Percentiles rank a stretch among this genome's conserved stretches.
Conservation (phyloP, 23 red algal genomes). For the Chondrus crispus region DNA sequence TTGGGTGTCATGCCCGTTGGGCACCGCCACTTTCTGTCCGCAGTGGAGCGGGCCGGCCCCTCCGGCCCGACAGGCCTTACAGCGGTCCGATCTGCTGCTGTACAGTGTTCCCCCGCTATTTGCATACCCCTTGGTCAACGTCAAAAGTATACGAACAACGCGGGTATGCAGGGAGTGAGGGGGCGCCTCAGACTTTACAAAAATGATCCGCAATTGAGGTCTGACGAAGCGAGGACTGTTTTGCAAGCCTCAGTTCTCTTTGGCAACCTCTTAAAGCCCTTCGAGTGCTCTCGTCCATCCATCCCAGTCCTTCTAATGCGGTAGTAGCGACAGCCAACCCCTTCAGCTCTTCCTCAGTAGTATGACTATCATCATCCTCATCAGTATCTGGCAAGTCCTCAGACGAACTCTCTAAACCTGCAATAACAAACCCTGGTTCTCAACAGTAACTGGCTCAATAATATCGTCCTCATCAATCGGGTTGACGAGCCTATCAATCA, state of each 20-base stretch:
- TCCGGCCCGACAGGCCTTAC: no score
- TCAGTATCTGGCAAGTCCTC: background rate
- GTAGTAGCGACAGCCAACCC: background rate
- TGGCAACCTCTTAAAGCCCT: background rate
- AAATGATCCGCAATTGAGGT: background rate
- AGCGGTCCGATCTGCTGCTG: no score
- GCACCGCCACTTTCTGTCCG: no score
- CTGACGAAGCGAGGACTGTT: background rate
- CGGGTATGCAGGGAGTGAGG: background rate
- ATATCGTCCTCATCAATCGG: background rate
- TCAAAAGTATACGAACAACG: background rate
- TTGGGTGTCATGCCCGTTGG: no score
- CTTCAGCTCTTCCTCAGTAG: background rate
- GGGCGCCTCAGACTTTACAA: background rate
- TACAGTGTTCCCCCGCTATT: background rate
- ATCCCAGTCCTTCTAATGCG: background rate
- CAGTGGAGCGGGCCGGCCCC: no score
- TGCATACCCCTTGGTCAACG: background rate
- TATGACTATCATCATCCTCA: background rate
- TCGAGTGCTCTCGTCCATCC: background rate
- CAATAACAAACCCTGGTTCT: background rate
- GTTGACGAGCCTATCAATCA: background rate
- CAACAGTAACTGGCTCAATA: background rate
- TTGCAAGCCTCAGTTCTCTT: background rate
- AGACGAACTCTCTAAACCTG: background rate